Evolutionary conservation across 2,329 filamentous ascomycete species (phyloP).

Genomic region (Nannizziopsis barbatae): DNA sequence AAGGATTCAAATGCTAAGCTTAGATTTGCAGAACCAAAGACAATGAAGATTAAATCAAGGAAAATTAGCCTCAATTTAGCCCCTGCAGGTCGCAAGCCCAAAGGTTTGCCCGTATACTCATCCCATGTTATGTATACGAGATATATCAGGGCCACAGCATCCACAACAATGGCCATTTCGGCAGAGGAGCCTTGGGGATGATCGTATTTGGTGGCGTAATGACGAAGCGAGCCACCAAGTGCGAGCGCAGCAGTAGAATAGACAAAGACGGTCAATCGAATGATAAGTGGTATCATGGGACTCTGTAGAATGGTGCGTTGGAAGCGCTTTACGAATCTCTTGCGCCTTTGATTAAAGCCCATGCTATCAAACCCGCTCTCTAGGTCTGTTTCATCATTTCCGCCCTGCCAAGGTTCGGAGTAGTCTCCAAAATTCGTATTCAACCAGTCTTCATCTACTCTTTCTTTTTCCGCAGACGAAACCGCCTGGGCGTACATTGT

Average conservation of each 20-base stretch:
- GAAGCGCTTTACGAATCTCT: slow-evolving; percentile 48
- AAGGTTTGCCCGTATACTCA: slow-evolving; percentile 86
- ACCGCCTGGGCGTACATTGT: slow-evolving; percentile 34
- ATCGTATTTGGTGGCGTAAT: slow-evolving; percentile 41
- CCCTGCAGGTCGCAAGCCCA: slow-evolving; percentile 71
- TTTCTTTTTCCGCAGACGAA: slow-evolving; percentile 27
- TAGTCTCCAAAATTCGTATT: slow-evolving; percentile 37
- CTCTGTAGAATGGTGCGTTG: slow-evolving; percentile 64
- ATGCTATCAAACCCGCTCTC: slow-evolving; percentile 41
- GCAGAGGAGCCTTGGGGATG: slow-evolving; percentile 60
- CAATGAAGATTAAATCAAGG: slow-evolving; percentile 89
- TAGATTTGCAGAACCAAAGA: slow-evolving; percentile 90
- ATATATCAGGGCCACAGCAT: slow-evolving; percentile 79
- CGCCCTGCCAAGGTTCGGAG: slow-evolving; percentile 43
- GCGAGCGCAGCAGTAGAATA: slow-evolving; percentile 75
- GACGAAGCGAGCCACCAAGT: slow-evolving; percentile 63
- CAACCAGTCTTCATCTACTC: slow-evolving; percentile 37
- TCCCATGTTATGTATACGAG: slow-evolving; percentile 90
- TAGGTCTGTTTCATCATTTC: slow-evolving; percentile 38
- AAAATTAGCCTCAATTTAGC: slow-evolving; percentile 85
- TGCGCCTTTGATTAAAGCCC: slow-evolving; percentile 42
- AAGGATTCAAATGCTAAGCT: slow-evolving; percentile 80
- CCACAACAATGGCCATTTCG: slow-evolving; percentile 78
- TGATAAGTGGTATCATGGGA: slow-evolving; percentile 71
- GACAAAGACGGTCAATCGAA: slow-evolving; percentile 69